Conservation (phyloP, 768 basidiomycete species). For the Albatrellus ellisii region DNA sequence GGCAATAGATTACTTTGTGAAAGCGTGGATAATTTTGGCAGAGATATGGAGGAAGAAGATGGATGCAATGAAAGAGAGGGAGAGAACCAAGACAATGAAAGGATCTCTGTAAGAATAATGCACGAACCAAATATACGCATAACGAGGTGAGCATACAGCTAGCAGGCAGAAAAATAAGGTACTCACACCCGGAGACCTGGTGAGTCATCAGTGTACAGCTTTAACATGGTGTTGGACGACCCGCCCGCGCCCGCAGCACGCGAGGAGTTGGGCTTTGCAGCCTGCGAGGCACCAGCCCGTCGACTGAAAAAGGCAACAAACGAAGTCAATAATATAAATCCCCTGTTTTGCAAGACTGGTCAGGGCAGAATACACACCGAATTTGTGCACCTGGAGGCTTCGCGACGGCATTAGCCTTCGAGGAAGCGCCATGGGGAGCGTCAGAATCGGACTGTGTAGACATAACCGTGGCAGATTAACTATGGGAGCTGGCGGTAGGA, state of each 20-base stretch:
- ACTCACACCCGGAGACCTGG: conserved; percentile 95
- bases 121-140: neutral
- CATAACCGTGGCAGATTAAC: neutral
- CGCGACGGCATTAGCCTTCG: conserved; percentile 36
- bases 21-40: conserved; percentile 84
- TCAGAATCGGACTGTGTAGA: conserved; percentile 70
- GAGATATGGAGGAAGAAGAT: conserved; percentile 99
- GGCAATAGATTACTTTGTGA: conserved; percentile 29
- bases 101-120: conserved; percentile 53
- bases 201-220: conserved; percentile 97
- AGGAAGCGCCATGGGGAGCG: conserved; percentile 30
- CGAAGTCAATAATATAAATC: neutral
- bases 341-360: neutral
- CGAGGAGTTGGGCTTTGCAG: conserved; percentile 67
- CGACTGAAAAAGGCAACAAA: conserved; percentile 34
- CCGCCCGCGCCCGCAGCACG: conserved; percentile 94
- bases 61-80: conserved; percentile 92
- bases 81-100: conserved; percentile 91
- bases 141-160: too few species aligned
- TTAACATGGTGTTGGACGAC: conserved; percentile 96
- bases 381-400: conserved; percentile 75
- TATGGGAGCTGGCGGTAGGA: neutral
- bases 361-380: conserved; percentile 42
- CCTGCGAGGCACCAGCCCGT: conserved; percentile 55
- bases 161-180: neutral